These are phyloP conservation scores for Sclerotinia minor DNA, from an alignment of 2,329 filamentous ascomycete genomes.

Conservation along the genomic window DNA sequence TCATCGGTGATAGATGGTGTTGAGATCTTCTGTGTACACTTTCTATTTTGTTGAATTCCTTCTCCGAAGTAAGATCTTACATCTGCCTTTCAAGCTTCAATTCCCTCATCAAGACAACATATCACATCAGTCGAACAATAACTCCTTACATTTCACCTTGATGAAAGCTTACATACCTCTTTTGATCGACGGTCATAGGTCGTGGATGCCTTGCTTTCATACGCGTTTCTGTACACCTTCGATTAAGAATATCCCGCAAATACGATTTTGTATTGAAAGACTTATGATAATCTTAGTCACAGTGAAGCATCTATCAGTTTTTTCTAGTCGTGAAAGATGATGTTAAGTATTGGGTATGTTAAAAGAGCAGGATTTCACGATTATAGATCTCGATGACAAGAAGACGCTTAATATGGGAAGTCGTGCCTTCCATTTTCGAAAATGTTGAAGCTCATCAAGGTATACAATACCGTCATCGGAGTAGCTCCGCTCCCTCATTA, in stretches of 20 bases:
- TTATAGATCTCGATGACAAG: not conserved
- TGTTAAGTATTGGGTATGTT: not conserved
- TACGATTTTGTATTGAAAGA: not conserved
- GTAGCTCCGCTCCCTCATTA: not conserved
- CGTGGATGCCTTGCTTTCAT: not conserved
- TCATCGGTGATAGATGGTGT: not conserved
- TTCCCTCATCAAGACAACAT: not conserved
- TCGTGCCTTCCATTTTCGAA: conserved; percentile 1
- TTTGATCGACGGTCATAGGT: conserved; percentile 4
- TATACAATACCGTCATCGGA: not conserved
- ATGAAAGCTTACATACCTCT: not conserved
- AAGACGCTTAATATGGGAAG: not conserved
- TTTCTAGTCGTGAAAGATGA: not conserved
- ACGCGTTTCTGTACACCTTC: not conserved
- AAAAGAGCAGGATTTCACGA: not conserved
- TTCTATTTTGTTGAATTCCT: not conserved
- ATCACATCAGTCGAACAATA: not conserved
- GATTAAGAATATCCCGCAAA: not conserved
- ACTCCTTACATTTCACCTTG: not conserved
- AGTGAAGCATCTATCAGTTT: conserved; percentile 12
- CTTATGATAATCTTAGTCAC: not conserved
- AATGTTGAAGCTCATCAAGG: not conserved
- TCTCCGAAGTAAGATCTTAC: not conserved
- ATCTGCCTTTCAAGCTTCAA: not conserved
- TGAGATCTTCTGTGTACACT: not conserved